Evolutionary conservation across 345 rosid genomes (phyloP).

Genomic region (Murraya paniculata): DNA sequence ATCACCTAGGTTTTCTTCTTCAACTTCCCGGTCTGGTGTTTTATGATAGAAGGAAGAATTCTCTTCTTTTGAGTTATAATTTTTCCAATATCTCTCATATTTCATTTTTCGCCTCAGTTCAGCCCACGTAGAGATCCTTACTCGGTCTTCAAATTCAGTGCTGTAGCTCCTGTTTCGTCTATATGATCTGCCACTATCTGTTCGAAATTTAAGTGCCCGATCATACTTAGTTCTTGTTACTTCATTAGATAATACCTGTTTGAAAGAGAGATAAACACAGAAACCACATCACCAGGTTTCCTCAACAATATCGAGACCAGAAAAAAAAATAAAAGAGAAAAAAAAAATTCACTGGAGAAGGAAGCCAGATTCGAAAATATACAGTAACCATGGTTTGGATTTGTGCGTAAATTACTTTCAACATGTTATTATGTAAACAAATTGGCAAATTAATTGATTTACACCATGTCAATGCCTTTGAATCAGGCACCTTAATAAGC

Average conservation of each 20-base stretch:
- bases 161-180: slow-evolving; percentile 31
- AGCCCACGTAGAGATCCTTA: slow-evolving; percentile 56
- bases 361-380: background rate
- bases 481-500: background rate
- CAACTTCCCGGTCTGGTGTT: slow-evolving; percentile 34
- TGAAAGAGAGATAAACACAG: slow-evolving; percentile 9
- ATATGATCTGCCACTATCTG: slow-evolving; percentile 32
- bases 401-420: background rate
- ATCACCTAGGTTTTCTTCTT: slow-evolving; percentile 33
- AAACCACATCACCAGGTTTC: background rate
- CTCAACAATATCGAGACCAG: background rate
- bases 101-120: slow-evolving; percentile 52
- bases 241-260: slow-evolving; percentile 77
- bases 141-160: slow-evolving; percentile 47
- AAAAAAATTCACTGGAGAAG: background rate
- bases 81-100: slow-evolving; percentile 41
- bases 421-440: background rate
- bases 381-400: background rate
- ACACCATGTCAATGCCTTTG: background rate
- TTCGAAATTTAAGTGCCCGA: slow-evolving; percentile 42
- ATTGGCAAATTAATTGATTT: background rate
- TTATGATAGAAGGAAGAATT: slow-evolving; percentile 25
- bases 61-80: slow-evolving; percentile 24
- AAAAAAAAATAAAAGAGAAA: background rate
- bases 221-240: slow-evolving; percentile 62